These are phyloP conservation scores for Claviceps sp. DNA, from an alignment of 2,329 filamentous ascomycete genomes.

Conservation along the genomic window DNA sequence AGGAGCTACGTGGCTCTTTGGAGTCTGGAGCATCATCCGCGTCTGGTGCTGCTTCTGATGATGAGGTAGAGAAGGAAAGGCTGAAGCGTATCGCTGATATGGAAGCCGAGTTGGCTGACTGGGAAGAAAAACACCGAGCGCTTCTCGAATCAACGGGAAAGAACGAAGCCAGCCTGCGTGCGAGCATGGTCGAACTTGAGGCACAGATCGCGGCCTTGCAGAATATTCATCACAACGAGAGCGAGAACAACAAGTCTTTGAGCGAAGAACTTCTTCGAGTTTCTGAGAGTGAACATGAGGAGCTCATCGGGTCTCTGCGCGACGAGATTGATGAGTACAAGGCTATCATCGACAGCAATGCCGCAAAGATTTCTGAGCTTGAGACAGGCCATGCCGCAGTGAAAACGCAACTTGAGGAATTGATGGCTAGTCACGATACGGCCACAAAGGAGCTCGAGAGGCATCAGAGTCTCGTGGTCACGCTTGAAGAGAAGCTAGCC, in stretches of 20 bases:
- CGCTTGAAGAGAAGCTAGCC: conserved; percentile 45
- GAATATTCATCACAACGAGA: conserved; percentile 17
- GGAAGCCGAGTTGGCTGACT: conserved; percentile 56
- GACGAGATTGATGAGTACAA: conserved; percentile 73
- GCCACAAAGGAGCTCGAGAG: conserved; percentile 29
- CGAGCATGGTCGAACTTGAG: conserved; percentile 64
- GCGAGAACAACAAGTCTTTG: conserved; percentile 29
- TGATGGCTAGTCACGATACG: conserved; percentile 45
- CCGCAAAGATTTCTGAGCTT: conserved; percentile 56
- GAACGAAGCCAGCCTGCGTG: conserved; percentile 59
- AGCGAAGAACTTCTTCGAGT: conserved; percentile 30
- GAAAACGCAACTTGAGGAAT: conserved; percentile 54
- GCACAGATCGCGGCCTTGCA: conserved; percentile 39
- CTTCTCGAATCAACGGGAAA: conserved; percentile 57
- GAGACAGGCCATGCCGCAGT: conserved; percentile 58
- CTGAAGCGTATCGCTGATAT: conserved; percentile 46
- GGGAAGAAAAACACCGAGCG: conserved; percentile 63
- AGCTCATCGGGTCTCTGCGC: conserved; percentile 49
- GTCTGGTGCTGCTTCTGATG: conserved; percentile 9
- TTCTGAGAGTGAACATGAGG: conserved; percentile 40
- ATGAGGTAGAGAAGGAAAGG: conserved; percentile 17
- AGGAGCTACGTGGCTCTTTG: conserved; percentile 48
- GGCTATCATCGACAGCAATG: conserved; percentile 54
- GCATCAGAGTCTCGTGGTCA: conserved; percentile 34
- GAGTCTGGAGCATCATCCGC: conserved; percentile 14